phyloP scores from a whole-genome alignment of 371 early-diverging fungal species.

The Syncephalis plumigaleata region DNA sequence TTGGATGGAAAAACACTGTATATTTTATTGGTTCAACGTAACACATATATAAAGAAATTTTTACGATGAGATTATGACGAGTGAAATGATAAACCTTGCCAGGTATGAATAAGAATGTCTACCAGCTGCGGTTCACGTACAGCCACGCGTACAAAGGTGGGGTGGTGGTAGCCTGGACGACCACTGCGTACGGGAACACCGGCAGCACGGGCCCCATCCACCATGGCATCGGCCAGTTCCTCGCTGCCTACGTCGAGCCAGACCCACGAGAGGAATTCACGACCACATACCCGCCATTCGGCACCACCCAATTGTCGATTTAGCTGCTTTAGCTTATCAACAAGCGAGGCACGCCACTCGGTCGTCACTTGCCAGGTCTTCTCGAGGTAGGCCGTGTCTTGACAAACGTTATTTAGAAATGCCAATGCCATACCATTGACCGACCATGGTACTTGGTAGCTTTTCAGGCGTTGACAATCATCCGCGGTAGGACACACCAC shows the following conservation, averaged over 20 bases:
- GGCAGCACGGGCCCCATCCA: slow-evolving; percentile 40
- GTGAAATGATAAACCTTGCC: slow-evolving; percentile 16
- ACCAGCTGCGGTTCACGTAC: slow-evolving; percentile 49
- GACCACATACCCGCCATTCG: slow-evolving; percentile 49
- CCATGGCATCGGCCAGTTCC: slow-evolving; percentile 31
- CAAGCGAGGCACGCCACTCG: slow-evolving; percentile 36
- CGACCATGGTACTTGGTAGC: slow-evolving; percentile 75
- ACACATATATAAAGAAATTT: too few relatives aligned
- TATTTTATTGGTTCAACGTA: too few relatives aligned
- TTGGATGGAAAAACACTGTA: too few relatives aligned
- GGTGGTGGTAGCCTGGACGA: slow-evolving; percentile 54
- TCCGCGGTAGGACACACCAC: slow-evolving; percentile 58
- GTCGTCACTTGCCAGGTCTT: slow-evolving; percentile 59
- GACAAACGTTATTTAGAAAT: slow-evolving; percentile 58
- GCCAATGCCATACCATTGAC: slow-evolving; percentile 66
- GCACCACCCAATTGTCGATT: slow-evolving; percentile 7
- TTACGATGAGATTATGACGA: too few relatives aligned
- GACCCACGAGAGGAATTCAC: slow-evolving; percentile 64
- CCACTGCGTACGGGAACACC: slow-evolving; percentile 75
- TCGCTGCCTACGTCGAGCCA: slow-evolving; percentile 53
- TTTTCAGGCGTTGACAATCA: slow-evolving; percentile 47
- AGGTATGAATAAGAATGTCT: slow-evolving; percentile 39
- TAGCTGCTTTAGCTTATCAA: slow-evolving; percentile 24
- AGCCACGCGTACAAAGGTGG: slow-evolving; percentile 57
- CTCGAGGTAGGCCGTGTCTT: slow-evolving; percentile 40